These are phyloP conservation scores for Shiraia sp. DNA, from an alignment of 2,329 filamentous ascomycete species.

Conservation along the genomic window DNA sequence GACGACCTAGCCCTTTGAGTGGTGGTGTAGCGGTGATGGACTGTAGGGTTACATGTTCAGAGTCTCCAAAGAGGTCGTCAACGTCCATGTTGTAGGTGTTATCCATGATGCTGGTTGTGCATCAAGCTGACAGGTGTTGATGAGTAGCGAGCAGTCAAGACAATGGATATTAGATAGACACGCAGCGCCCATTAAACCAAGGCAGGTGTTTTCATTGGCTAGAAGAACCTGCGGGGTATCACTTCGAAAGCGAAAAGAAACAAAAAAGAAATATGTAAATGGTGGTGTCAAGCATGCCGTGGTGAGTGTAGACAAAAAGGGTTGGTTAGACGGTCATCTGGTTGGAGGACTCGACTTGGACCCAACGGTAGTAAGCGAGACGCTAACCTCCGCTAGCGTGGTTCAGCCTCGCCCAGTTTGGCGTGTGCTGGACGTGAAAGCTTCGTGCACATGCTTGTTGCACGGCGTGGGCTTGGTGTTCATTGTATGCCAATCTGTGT, in stretches of 20 bases:
- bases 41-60: constrained; percentile 62
- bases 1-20: constrained; percentile 69
- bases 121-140: not conserved
- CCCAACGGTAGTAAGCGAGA: constrained; percentile 16
- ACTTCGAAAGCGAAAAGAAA: constrained; percentile 14
- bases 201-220: no score
- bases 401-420: constrained; percentile 7
- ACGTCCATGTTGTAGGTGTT: constrained; percentile 44
- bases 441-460: constrained; percentile 21
- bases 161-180: not conserved
- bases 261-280: constrained; percentile 1
- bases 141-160: constrained; percentile 1
- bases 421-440: constrained; percentile 23
- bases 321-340: constrained; percentile 14
- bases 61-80: constrained; percentile 54
- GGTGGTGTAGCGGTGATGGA: constrained; percentile 58
- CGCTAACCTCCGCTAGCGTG: constrained; percentile 12
- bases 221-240: constrained; percentile 23
- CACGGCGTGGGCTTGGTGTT: no score
- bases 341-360: constrained; percentile 19
- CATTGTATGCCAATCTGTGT: no score
- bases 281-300: constrained; percentile 11
- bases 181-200: no score
- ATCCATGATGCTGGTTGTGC: constrained; percentile 56
- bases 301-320: constrained; percentile 8